phyloP scores from a whole-genome alignment of 805 yeast genomes.

The Kurtzmaniella fragi region DNA sequence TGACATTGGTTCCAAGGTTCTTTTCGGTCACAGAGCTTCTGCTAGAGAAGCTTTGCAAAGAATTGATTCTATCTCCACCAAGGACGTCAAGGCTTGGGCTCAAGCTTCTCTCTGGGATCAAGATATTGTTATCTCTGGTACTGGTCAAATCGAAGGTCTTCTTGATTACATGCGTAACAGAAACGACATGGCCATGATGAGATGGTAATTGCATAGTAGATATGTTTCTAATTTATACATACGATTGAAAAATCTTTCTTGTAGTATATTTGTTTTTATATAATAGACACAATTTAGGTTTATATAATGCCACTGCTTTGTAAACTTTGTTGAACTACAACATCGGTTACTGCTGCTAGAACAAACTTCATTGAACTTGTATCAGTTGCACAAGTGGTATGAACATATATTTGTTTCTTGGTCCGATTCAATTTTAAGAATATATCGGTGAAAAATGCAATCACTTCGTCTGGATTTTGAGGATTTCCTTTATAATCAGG shows the following conservation, averaged over 20 bases:
- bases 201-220: slow-evolving; percentile 39
- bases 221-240: slow-evolving; percentile 1
- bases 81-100: slow-evolving; percentile 70
- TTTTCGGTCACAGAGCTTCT: slow-evolving; percentile 62
- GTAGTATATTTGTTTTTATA: neutral
- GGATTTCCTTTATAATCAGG: slow-evolving; percentile 70
- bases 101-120: slow-evolving; percentile 71
- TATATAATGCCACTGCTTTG: slow-evolving; percentile 71
- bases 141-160: slow-evolving; percentile 82
- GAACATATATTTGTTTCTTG: slow-evolving; percentile 78
- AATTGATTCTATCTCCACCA: slow-evolving; percentile 59
- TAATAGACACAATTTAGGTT: slow-evolving; percentile 2
- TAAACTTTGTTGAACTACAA: slow-evolving; percentile 79
- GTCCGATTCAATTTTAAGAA: slow-evolving; percentile 62
- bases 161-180: slow-evolving; percentile 82
- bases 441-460: slow-evolving; percentile 63
- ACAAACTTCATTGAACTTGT: slow-evolving; percentile 85
- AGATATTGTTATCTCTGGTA: slow-evolving; percentile 77
- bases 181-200: slow-evolving; percentile 86
- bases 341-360: slow-evolving; percentile 86
- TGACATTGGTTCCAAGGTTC: slow-evolving; percentile 54
- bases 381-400: slow-evolving; percentile 95
- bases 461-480: slow-evolving; percentile 59
- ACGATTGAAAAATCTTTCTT: neutral
- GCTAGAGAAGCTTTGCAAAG: slow-evolving; percentile 53